Percentiles rank a stretch among this genome's conserved stretches.
phyloP scores from a whole-genome alignment of 2,329 filamentous ascomycete genomes.

The Claviceps quebecensis region DNA sequence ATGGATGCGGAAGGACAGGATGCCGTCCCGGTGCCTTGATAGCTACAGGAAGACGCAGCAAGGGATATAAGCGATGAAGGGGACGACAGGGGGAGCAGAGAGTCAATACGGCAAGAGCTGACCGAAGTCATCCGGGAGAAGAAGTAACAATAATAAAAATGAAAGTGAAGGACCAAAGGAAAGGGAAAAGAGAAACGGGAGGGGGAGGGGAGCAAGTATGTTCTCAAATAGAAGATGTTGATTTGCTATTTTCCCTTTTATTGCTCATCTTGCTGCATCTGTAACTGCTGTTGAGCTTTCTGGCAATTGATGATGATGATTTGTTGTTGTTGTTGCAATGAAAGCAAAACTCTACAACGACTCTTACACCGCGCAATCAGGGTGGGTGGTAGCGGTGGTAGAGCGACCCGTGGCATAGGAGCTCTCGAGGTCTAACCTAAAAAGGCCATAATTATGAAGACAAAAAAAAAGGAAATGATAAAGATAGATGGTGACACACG shows the following conservation, averaged over 20 bases:
- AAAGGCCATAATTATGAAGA: constrained; percentile 1
- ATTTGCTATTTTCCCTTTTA: not conserved
- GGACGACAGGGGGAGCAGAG: not conserved
- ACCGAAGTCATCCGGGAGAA: not conserved
- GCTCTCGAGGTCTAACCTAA: not conserved
- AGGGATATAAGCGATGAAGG: not conserved
- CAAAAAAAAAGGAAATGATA: not conserved
- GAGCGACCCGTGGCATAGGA: not conserved
- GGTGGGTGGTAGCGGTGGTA: constrained; percentile 3
- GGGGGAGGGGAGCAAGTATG: not conserved
- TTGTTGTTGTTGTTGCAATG: not conserved
- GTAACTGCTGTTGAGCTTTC: not conserved
- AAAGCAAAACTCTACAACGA: not conserved
- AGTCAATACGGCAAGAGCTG: not conserved
- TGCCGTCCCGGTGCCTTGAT: constrained; percentile 4
- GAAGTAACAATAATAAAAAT: not conserved
- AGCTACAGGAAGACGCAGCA: not conserved
- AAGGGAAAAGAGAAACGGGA: not conserved
- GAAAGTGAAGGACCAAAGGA: not conserved
- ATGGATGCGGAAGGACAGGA: constrained; percentile 5
- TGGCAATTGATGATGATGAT: not conserved
- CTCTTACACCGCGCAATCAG: not conserved
- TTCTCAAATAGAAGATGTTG: not conserved
- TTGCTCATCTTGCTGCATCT: not conserved
- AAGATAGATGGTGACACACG: constrained; percentile 6